phyloP scores from a whole-genome alignment of 148 eudicot genomes.

The Diospyros lotus region DNA sequence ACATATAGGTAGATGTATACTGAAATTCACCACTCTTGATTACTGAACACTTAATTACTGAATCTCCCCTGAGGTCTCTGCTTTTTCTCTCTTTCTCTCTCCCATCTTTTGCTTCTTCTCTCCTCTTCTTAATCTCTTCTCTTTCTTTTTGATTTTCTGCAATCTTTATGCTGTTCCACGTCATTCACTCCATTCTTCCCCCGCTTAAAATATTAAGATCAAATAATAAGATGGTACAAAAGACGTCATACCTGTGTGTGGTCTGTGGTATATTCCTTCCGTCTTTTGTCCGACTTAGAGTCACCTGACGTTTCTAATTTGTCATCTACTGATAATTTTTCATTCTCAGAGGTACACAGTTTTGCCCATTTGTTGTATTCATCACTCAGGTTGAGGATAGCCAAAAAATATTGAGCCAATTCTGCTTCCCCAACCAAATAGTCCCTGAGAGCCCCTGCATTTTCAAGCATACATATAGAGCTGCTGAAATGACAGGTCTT shows the following conservation, averaged over 20 bases:
- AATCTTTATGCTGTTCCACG: too few species aligned
- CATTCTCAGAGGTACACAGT: constrained; percentile 10
- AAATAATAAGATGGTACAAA: not conserved
- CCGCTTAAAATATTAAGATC: not conserved
- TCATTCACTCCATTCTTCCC: too few species aligned
- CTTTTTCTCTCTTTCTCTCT: too few species aligned
- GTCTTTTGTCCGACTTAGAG: constrained; percentile 19
- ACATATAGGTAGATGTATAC: too few species aligned
- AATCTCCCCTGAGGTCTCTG: too few species aligned
- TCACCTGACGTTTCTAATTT: constrained; percentile 3
- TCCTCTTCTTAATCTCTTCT: too few species aligned
- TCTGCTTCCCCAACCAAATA: constrained; percentile 42
- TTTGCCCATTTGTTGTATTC: constrained; percentile 63
- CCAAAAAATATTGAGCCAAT: constrained; percentile 55
- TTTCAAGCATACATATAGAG: not conserved
- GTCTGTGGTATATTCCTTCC: constrained; percentile 28
- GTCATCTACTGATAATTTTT: constrained; percentile 11
- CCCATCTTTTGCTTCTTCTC: too few species aligned
- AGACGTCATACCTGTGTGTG: constrained; percentile 66
- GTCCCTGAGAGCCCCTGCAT: constrained; percentile 62
- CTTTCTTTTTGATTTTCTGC: too few species aligned
- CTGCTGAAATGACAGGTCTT: not conserved
- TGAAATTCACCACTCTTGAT: too few species aligned
- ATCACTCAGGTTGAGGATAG: constrained; percentile 40
- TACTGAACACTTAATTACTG: too few species aligned